Percentiles rank a stretch among this genome's conserved stretches.
Conservation (phyloP, 192 early-diverging fungal genomes). For the Coemansia sp. region DNA sequence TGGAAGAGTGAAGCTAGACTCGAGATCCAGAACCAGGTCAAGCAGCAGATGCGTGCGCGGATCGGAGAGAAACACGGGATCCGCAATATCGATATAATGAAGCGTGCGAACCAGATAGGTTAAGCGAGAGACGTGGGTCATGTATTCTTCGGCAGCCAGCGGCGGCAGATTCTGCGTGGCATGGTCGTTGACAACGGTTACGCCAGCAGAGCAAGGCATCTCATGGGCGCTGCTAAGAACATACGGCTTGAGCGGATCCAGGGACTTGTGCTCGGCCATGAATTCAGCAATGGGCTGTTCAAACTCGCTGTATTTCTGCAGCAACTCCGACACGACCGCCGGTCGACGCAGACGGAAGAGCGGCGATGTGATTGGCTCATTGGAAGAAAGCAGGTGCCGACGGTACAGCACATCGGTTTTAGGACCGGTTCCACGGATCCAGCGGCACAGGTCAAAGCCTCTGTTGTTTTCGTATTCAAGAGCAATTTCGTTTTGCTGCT, state of each 20-base stretch:
- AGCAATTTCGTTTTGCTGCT: neutral
- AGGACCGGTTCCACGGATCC: conserved; percentile 21
- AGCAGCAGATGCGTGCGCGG: conserved; percentile 38
- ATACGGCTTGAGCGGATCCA: conserved; percentile 30
- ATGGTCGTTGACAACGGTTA: conserved; percentile 28
- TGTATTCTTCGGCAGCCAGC: conserved; percentile 41
- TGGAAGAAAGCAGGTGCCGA: conserved; percentile 11
- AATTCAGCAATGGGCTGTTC: conserved; percentile 26
- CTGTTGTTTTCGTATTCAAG: neutral
- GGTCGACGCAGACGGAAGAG: conserved; percentile 27
- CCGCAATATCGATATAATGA: conserved; percentile 40
- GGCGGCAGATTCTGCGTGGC: conserved; percentile 36
- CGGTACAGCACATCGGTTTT: conserved; percentile 34
- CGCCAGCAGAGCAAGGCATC: conserved; percentile 15
- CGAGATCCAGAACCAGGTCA: conserved; percentile 42
- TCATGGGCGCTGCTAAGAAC: conserved; percentile 24
- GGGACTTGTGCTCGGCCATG: conserved; percentile 26
- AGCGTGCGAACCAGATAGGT: conserved; percentile 38
- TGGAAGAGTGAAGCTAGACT: conserved; percentile 32
- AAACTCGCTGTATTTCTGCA: conserved; percentile 17
- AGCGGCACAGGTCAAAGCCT: conserved; percentile 31
- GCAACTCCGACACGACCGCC: conserved; percentile 22
- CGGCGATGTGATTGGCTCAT: conserved; percentile 24
- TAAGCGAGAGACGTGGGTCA: conserved; percentile 28
- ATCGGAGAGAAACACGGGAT: conserved; percentile 33